Evolutionary conservation across 225 moss, liverwort and hornwort species (phyloP).

Genomic region (Rhytidiadelphus loreus): DNA sequence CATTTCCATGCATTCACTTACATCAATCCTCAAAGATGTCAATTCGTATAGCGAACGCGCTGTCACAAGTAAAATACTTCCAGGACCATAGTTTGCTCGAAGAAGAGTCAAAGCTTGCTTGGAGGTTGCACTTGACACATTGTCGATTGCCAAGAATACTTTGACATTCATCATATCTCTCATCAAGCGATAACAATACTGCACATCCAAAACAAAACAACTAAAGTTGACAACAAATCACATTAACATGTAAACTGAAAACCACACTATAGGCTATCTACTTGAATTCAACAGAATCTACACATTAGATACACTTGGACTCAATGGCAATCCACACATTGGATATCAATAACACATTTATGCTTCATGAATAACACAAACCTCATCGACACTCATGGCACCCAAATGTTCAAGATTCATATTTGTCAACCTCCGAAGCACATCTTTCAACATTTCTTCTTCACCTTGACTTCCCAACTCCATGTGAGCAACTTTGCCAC

Average conservation of each 20-base stretch:
- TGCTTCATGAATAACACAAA: not conserved
- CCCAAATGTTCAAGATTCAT: not conserved
- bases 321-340: not conserved
- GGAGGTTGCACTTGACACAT: not conserved
- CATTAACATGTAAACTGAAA: not conserved
- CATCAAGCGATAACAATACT: not conserved
- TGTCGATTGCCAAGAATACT: not conserved
- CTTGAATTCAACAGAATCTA: not conserved
- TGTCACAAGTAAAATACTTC: constrained; percentile 8
- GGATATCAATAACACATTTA: not conserved
- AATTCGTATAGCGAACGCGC: not conserved
- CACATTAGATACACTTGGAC: not conserved
- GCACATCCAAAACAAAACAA: not conserved
- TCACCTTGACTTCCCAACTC: not conserved
- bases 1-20: not conserved
- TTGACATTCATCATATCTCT: not conserved
- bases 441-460: not conserved
- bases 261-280: not conserved
- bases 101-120: not conserved
- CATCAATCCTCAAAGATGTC: not conserved
- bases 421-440: not conserved
- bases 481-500: not conserved
- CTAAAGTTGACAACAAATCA: not conserved
- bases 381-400: not conserved
- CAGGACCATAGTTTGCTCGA: not conserved